These are phyloP conservation scores for Spiraea crenata DNA, from an alignment of 331 rosid species.

Conservation along the genomic window DNA sequence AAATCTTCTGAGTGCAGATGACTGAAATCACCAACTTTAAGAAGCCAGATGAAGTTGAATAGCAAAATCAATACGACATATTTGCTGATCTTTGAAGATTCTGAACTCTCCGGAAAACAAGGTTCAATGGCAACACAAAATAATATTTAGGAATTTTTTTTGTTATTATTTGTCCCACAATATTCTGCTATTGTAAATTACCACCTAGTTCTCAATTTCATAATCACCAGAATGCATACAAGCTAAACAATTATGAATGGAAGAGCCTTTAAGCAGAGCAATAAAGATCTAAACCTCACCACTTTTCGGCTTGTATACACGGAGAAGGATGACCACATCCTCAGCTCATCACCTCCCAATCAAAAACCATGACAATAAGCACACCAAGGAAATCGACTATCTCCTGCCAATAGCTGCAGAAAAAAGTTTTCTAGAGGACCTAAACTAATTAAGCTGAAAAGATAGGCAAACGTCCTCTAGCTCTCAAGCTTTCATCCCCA, in stretches of 20 bases:
- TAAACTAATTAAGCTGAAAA: neutral
- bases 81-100: neutral
- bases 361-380: constrained; percentile 15
- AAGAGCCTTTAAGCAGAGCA: constrained; percentile 12
- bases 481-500: constrained; percentile 43
- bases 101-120: neutral
- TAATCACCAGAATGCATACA: neutral
- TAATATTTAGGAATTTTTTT: too few relatives aligned
- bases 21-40: neutral
- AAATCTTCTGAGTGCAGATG: neutral
- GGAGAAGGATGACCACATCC: constrained; percentile 48
- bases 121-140: neutral
- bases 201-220: neutral
- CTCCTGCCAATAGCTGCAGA: neutral
- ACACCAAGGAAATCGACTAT: neutral
- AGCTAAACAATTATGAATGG: constrained; percentile 17
- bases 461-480: neutral
- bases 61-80: neutral
- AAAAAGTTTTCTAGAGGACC: constrained; percentile 5
- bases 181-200: too few relatives aligned
- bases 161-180: too few relatives aligned
- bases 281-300: constrained; percentile 27
- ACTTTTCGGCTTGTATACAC: constrained; percentile 22
- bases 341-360: constrained; percentile 52
- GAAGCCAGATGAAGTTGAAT: neutral